phyloP scores from a whole-genome alignment of 305 asterid genomes.

The Solanum hybrid region DNA sequence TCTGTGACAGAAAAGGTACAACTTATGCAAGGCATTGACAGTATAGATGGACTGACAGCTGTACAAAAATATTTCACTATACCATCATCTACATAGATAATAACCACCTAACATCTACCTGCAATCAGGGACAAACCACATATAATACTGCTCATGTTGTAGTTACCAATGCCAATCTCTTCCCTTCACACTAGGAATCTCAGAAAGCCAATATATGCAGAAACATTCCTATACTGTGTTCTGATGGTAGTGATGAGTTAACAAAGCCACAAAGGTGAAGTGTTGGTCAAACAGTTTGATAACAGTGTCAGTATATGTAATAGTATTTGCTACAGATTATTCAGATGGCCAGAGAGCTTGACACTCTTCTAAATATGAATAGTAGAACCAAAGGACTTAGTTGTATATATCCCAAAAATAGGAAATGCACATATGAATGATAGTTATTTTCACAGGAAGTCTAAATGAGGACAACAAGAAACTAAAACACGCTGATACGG shows the following conservation, averaged over 20 bases:
- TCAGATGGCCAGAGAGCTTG: background rate
- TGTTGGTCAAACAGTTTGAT: background rate
- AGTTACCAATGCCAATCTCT: background rate
- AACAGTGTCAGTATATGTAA: background rate
- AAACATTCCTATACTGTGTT: background rate
- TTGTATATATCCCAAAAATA: background rate
- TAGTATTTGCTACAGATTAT: background rate
- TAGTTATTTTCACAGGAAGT: background rate
- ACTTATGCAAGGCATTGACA: background rate
- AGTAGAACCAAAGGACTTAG: background rate
- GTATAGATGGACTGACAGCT: background rate
- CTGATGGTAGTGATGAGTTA: background rate
- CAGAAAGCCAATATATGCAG: background rate
- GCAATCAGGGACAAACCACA: background rate
- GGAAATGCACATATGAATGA: background rate
- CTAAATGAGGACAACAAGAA: background rate
- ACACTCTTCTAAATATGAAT: background rate
- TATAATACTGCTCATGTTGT: background rate
- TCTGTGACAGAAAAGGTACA: background rate
- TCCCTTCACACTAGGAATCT: background rate
- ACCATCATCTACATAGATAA: background rate
- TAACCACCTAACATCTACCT: background rate
- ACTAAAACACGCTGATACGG: background rate
- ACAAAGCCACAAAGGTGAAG: background rate
- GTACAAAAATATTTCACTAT: background rate